Evolutionary conservation across 345 rosid species (phyloP), one percentile per base, ranked within the genome.

Genomic region (Corchorus olitorius): DNA sequence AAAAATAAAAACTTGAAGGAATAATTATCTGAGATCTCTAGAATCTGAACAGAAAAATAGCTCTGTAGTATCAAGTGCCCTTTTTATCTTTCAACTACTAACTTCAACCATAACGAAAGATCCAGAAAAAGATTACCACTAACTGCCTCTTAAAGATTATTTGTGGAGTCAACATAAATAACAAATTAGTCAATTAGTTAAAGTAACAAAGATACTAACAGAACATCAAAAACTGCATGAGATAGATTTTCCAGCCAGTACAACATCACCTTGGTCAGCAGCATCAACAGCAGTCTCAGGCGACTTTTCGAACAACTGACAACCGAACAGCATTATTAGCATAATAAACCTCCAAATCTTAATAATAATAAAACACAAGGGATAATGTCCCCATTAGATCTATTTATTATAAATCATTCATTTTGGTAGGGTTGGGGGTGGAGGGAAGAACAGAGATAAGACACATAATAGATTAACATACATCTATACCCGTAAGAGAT

Each of bases 251-350:
- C 89, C 83, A 72, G 84, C 84, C 85, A 72, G 27, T 81, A 86
- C 73, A 88, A 84, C 82, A 87, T 90, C 89, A 96, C 99, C 98
- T 93, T 91, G 97, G 85, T 96, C 99, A 73, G 89, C 91, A 82
- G 90, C 85, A 79, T 90, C 97, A 87, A 84, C 88, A 50, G 86
- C 84, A 45, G 88, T 66, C 50, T 82, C 89, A 5, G 85, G 83
- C 74, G 95, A 89, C 83, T 86, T 89, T 82, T 88, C 89, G 52
- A 92, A 89, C 76, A 92, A 74, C 99, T 96, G 98, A 80, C 4
- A 89, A 77, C 64, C 45, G 75, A 81, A 83, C 41, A 82, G 56
- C 81, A 59, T 74, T 76, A 74, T 81, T 73, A 87, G 85, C 65
- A 70, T 19, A 22, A 67, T 12, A 67, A 48, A 15, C 6, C 12